A percentile compares a stretch with the other conserved stretches of the same genome.
These are phyloP conservation scores for Capniomyces stellatus DNA, from an alignment of 371 early-diverging fungal species.

Conservation along the genomic window DNA sequence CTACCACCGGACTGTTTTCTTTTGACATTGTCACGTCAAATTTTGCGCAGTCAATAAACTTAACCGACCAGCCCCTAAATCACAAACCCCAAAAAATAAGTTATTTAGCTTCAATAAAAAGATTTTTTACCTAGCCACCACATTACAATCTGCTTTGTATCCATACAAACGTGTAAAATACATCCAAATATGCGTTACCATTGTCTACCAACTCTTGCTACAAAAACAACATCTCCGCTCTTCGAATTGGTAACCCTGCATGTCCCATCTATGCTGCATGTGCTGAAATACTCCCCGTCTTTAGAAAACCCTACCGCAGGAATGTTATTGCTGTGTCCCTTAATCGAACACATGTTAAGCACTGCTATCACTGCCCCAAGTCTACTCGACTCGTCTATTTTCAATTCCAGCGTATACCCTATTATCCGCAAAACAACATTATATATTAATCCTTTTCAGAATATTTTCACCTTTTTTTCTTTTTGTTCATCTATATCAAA, in stretches of 20 bases:
- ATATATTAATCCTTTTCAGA: too few species aligned
- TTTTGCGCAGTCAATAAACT: constrained; percentile 2
- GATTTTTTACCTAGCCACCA: too few species aligned
- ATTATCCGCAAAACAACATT: too few species aligned
- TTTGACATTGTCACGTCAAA: too few species aligned
- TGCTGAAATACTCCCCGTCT: constrained; percentile 1
- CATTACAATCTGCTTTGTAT: too few species aligned
- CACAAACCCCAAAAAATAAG: too few species aligned
- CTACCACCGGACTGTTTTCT: too few species aligned
- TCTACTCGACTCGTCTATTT: too few species aligned
- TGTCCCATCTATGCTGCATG: constrained; percentile 3
- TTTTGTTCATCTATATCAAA: not conserved
- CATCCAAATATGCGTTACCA: too few species aligned
- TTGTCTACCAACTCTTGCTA: constrained; percentile 1
- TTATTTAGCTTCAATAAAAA: too few species aligned
- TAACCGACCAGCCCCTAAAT: constrained; percentile 1
- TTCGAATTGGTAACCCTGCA: not conserved
- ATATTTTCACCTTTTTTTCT: not conserved
- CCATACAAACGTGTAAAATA: too few species aligned
- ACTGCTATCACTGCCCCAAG: not conserved
- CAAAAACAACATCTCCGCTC: not conserved
- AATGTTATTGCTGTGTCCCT: constrained; percentile 1
- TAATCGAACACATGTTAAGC: not conserved
- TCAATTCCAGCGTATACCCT: too few species aligned
- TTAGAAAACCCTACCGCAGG: not conserved